A percentile compares a stretch with the other conserved stretches of the same genome.
phyloP scores from a whole-genome alignment of 306 rosid species.

The Vigna nakashimae region DNA sequence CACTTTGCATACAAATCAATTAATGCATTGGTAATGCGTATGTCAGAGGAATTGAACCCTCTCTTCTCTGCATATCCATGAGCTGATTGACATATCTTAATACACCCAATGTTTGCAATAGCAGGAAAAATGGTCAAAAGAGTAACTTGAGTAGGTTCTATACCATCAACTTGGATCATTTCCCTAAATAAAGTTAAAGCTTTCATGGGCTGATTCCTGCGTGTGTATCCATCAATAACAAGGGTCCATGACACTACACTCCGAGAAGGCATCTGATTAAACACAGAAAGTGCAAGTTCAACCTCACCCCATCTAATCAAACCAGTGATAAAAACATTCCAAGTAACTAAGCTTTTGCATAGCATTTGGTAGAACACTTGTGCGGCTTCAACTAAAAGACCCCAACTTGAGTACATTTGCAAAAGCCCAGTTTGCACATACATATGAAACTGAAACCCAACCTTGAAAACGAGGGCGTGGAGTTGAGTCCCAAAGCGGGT shows the following conservation, averaged over 20 bases:
- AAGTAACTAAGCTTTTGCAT: neutral
- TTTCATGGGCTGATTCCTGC: neutral
- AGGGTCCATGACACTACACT: slow-evolving; percentile 6
- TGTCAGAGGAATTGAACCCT: slow-evolving; percentile 4
- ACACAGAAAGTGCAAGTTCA: neutral
- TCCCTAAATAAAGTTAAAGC: slow-evolving; percentile 4
- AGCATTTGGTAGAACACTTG: slow-evolving; percentile 4
- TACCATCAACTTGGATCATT: neutral
- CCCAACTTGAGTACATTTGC: neutral
- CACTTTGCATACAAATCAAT: slow-evolving; percentile 14
- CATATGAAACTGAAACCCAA: neutral
- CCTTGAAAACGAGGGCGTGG: neutral
- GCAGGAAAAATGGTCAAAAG: slow-evolving; percentile 9
- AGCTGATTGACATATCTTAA: slow-evolving; percentile 8
- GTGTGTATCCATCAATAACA: slow-evolving; percentile 12
- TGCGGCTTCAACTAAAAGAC: neutral
- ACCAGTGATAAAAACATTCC: slow-evolving; percentile 13
- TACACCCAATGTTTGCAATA: slow-evolving; percentile 5
- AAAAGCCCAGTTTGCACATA: neutral
- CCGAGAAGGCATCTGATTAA: slow-evolving; percentile 5
- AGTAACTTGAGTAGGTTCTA: slow-evolving; percentile 1
- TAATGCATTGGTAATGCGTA: slow-evolving; percentile 3
- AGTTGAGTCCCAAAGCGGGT: slow-evolving; percentile 13
- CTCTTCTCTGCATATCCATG: neutral
- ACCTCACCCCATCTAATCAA: neutral